Evolutionary conservation across 306 rosid genomes (phyloP), one percentile per base, ranked within the genome.

Genomic region (Elaeagnus macrophylla): DNA sequence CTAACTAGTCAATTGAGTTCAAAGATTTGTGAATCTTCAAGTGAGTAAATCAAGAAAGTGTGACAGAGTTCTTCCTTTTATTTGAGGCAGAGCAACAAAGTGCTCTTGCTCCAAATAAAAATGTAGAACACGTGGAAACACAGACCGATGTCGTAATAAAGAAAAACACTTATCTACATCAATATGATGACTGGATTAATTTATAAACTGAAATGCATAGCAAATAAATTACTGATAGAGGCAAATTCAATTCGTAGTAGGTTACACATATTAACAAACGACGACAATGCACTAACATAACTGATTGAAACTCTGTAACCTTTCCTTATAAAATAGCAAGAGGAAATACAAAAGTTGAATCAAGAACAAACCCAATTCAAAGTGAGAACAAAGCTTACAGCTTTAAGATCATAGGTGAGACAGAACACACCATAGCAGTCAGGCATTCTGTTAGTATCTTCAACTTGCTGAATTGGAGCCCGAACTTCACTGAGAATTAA

Each of bases 391-490:
- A 6, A 48, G 65, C 89, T 80, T 53, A 91, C 99, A 60, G 95
- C 95, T 81, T 81, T 72, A 62, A 91, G 81, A 84, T 86, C 93
- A 68, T 91, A 91, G 57, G 96, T 87, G 61, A 91, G 95, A 62
- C 99, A 84, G 70, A 91, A 86, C 45, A 91, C 82, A 7, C 99
- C 96, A 66, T 50, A 91, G 74, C 96, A 91, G 5, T 91, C 95
- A 57, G 73, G 0, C 74, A 86, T 91, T 67, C 9, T 60, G 71
- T 80, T 81, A 4, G 83, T 68, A 2, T 74, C 81, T 62, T 67
- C 71, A 44, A 42, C 57, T 65, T 54, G 70, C 0, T 75, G 53
- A 62, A 67, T 62, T 43, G 84, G 95, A 39, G 67, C 79, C 77
- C 82, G 76, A 78, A 86, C 95, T 67, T 82, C 65, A 65, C 97